Base-by-base conservation (phyloP, 2,329 filamentous ascomycete species). In the Akanthomyces uredinophilus region DNA sequence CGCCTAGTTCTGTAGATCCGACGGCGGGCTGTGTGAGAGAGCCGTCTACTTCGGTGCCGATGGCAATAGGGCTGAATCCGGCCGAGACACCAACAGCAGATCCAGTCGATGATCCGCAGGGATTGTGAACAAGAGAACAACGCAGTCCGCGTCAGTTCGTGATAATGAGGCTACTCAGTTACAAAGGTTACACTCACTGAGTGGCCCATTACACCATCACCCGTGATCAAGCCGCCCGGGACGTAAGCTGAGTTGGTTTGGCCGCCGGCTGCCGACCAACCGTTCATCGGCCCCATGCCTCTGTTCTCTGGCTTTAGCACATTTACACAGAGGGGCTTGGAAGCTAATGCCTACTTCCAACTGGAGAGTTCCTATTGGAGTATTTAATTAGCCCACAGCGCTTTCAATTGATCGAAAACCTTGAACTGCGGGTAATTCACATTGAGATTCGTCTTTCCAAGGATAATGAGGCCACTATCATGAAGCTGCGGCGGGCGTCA, bases 71-170 rank as follows among this genome's bases (percentile, higher is more conserved):
- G 3, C 83, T 80, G 4, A 86, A 75, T 1, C 75, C 75, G 0
- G 81, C 79, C 3, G 77, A 81, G 6, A 87, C 83, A 13, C 76
- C 79, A 8, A 86, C 81, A 7, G 78, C 78, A 22, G 78, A 81
- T 11, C 84, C 84, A 3, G 80, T 83, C 8, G 81, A 84, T 1
- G 82, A 85, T 6, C 84, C 84, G 11, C 83, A 83, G 0, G 70
- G 66, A 24, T 60, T 64, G 64, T 67, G 11, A 7, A 46, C 50
- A 27, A 62, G 57, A 20, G 22, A 51, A 10, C n/a, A 24, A 29
- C 27, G 27, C 27, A 29, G 4, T 29, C 27, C 27, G 27, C 27
- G 27, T 29, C 27, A 29, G 27, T 29, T 29, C 6, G 27, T 6
- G 27, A 3, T 6, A 29, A 29, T 6, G 27, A 29, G 6, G 27